Base-by-base conservation (phyloP, 1,284 basidiomycete species). In the Cutaneotrichosporon daszewskae region DNA sequence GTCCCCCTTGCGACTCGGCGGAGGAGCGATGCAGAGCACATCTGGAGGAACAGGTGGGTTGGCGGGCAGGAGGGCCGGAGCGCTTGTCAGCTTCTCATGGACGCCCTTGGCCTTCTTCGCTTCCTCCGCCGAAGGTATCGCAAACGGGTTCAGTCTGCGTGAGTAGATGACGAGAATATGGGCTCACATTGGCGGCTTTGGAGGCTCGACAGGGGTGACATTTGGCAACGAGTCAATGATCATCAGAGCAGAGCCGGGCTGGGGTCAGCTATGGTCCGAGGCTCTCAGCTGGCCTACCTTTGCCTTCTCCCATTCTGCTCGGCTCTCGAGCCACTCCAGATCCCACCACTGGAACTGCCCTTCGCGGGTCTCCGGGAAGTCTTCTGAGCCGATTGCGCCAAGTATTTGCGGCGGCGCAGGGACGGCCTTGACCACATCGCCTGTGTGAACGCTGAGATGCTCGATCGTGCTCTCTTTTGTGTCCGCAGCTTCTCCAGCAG, bases 381-480 rank as follows among this genome's bases (percentile, higher is more conserved):
- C 51, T 1, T 17, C 14, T 3, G 19, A 14, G 11, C 9, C 13
- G 7, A 48, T 17, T 12, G 28, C 16, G 14, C 41, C 45, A 14
- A 54, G 26, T 20, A 51, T 44, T 19, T 42, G 10, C 7, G n/a
- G n/a, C 0, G 46, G 51, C 4, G 43, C 25, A 0, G 40, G 48
- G 1, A 56, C 45, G 8, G 49, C 17, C 34, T 40, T 19, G 47
- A 56, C 51, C 0, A 57, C 29, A 20, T 60, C 49, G n/a, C 66
- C 66, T 1, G 57, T 59, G 43, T 67, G 64, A 2, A 69, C 66
- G 3, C 58, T 60, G 6, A 62, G 47, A 33, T 66, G 64, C 25
- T 62, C 52, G 10, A 66, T 27, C 4, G 32, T 44, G 18, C 22
- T 47, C n/a, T 34, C 36, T 28, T 24, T 26, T 5, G n/a, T 26